phyloP scores from a whole-genome alignment of 2,329 filamentous ascomycete genomes.

The Xylariaceae sp. region DNA sequence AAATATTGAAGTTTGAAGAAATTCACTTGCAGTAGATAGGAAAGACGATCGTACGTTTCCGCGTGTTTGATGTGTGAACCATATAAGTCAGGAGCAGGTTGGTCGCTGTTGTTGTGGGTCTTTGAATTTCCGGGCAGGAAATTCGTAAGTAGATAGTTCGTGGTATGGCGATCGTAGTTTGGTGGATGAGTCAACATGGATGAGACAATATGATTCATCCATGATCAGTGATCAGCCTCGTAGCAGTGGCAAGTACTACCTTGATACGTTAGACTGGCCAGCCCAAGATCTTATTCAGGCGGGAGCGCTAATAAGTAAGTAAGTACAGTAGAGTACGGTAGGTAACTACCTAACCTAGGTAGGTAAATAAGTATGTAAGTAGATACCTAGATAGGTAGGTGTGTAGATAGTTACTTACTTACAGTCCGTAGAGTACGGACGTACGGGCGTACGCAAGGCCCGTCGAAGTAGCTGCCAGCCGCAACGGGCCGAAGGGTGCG shows the following conservation, averaged over 20 bases:
- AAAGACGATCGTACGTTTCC: neutral
- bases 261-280: no score
- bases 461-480: no score
- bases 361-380: no score
- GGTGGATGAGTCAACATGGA: neutral
- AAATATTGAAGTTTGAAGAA: neutral
- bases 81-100: neutral
- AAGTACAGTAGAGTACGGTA: no score
- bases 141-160: neutral
- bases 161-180: neutral
- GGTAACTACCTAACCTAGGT: no score
- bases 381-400: no score
- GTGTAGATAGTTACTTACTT: no score
- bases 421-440: no score
- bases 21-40: neutral
- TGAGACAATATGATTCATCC: neutral
- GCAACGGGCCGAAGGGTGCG: no score
- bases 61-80: neutral
- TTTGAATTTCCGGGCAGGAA: neutral
- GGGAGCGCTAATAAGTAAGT: no score
- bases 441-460: no score
- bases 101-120: neutral
- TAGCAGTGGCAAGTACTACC: neutral
- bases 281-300: no score
- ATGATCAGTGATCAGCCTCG: neutral